Evolutionary conservation across 345 rosid genomes (phyloP).

Genomic region (Turritis glabra): DNA sequence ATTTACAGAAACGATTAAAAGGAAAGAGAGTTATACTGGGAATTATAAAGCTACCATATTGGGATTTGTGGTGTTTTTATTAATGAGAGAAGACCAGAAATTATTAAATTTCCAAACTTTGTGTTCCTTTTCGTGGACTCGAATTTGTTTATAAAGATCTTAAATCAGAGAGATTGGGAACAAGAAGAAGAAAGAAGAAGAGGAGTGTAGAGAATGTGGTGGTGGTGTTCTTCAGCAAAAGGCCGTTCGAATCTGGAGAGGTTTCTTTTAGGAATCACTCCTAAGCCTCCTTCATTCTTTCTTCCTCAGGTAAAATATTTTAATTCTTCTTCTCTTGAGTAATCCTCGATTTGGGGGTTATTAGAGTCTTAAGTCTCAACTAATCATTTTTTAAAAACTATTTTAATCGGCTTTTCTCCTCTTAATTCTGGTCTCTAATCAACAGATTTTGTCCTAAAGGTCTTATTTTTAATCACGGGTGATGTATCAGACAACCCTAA

Average conservation of each 20-base stretch:
- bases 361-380: neutral
- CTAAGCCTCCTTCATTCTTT: slow-evolving; percentile 35
- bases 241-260: slow-evolving; percentile 44
- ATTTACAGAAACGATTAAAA: slow-evolving; percentile 17
- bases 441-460: neutral
- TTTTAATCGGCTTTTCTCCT: neutral
- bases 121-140: neutral
- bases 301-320: slow-evolving; percentile 26
- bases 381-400: neutral
- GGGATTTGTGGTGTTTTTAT: slow-evolving; percentile 20
- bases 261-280: slow-evolving; percentile 39
- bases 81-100: slow-evolving; percentile 30
- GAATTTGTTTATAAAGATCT: slow-evolving; percentile 8
- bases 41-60: slow-evolving; percentile 33
- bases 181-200: neutral
- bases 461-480: slow-evolving; percentile 14
- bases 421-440: neutral
- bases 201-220: slow-evolving; percentile 29
- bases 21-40: slow-evolving; percentile 28
- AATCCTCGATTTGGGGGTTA: slow-evolving; percentile 8
- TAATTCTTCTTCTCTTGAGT: neutral
- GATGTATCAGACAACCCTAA: slow-evolving; percentile 27
- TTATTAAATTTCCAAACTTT: slow-evolving; percentile 20
- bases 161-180: slow-evolving; percentile 4
- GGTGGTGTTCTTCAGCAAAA: slow-evolving; percentile 39